Percentiles rank a stretch among this genome's conserved stretches.
These are phyloP conservation scores for Lachnellula suecica DNA, from an alignment of 2,329 filamentous ascomycete species.

Conservation along the genomic window DNA sequence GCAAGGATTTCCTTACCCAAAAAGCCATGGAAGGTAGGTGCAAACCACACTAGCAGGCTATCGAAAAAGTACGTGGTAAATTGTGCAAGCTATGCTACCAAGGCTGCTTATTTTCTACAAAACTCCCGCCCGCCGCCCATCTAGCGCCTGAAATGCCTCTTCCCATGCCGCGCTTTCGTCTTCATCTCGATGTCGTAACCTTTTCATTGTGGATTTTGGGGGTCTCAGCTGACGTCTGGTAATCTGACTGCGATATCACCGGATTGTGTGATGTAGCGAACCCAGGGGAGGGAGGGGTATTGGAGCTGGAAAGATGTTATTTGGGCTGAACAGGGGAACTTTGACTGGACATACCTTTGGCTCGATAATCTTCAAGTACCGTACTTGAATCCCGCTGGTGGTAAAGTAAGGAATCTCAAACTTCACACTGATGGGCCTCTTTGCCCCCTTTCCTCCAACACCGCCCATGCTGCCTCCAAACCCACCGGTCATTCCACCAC, in stretches of 20 bases:
- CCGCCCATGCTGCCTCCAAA: constrained; percentile 98
- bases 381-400: constrained; percentile 97
- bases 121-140: background rate
- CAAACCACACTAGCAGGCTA: background rate
- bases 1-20: too few species aligned
- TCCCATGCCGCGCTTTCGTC: background rate
- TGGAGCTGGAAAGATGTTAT: constrained; percentile 64
- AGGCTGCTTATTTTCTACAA: background rate
- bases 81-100: background rate
- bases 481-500: constrained; percentile 95
- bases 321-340: background rate
- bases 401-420: constrained; percentile 99
- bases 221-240: constrained; percentile 58
- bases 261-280: constrained; percentile 97
- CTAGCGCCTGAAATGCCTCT: background rate
- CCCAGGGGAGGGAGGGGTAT: constrained; percentile 97
- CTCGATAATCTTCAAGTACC: constrained; percentile 98
- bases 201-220: background rate
- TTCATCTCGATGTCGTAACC: background rate
- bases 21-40: too few species aligned
- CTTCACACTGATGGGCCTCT: constrained; percentile 97
- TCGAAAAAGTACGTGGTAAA: background rate
- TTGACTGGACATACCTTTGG: constrained; percentile 83
- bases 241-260: constrained; percentile 93
- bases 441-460: constrained; percentile 80